Evolutionary conservation across 257 asterid genomes (phyloP).

Genomic region (Capsicum rhomboideum): DNA sequence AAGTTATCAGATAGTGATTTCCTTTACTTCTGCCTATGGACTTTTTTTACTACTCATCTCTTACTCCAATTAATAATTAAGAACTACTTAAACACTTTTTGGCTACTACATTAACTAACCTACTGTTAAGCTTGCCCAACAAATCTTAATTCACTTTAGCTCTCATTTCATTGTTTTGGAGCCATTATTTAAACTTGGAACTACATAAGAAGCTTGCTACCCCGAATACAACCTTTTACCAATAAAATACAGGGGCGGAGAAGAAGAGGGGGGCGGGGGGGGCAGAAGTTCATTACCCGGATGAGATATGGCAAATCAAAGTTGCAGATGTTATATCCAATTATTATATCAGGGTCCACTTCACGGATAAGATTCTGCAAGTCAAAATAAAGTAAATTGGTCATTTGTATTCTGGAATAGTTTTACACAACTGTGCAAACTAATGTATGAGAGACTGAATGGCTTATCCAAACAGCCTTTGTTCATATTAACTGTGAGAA

Average conservation of each 20-base stretch:
- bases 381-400: constrained; percentile 2
- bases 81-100: background rate
- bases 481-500: background rate
- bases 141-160: background rate
- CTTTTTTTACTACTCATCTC: background rate
- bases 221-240: constrained; percentile 24
- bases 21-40: background rate
- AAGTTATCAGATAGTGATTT: background rate
- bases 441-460: background rate
- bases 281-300: constrained; percentile 39
- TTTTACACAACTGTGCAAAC: background rate
- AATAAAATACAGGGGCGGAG: no score
- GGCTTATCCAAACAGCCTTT: background rate
- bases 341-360: constrained; percentile 93
- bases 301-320: constrained; percentile 97
- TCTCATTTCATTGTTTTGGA: background rate
- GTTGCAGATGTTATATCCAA: constrained; percentile 97
- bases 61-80: background rate
- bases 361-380: constrained; percentile 83
- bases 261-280: no score
- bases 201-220: constrained; percentile 19
- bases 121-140: background rate
- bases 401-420: background rate
- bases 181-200: background rate
- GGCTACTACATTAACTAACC: background rate